phyloP scores from a whole-genome alignment of 2,329 filamentous ascomycete genomes.

The Fonsecaea multimorphosa region DNA sequence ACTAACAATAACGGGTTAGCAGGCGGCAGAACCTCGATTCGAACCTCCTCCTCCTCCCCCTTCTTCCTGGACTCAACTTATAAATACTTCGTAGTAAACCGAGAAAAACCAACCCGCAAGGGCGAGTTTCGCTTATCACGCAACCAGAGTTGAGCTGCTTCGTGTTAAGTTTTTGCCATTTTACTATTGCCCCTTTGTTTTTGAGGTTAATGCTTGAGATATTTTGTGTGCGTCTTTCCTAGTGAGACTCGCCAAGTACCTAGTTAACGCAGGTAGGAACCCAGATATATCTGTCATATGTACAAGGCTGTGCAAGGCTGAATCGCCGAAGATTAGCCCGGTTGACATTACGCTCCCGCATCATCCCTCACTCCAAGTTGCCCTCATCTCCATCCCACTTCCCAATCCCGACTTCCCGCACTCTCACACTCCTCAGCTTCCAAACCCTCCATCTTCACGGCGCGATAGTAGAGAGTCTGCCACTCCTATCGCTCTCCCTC shows the following conservation, averaged over 20 bases:
- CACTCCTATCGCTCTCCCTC: constrained; percentile 75
- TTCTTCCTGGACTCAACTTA: not conserved
- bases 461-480: constrained; percentile 99
- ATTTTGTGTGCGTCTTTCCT: no score
- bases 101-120: not conserved
- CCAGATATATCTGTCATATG: no score
- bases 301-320: constrained; percentile 20
- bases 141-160: not conserved
- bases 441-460: constrained; percentile 33
- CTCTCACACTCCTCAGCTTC: not conserved
- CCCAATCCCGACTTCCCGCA: not conserved
- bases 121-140: constrained; percentile 3
- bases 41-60: not conserved
- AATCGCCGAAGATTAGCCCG: constrained; percentile 29
- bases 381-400: constrained; percentile 15
- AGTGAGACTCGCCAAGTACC: no score
- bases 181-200: no score
- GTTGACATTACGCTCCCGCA: constrained; percentile 23
- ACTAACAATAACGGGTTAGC: not conserved
- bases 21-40: not conserved
- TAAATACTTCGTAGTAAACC: not conserved
- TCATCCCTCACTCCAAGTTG: constrained; percentile 16
- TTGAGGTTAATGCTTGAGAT: no score
- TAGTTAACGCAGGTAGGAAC: no score
- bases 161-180: constrained; percentile 2